These are phyloP conservation scores for Brassica hybrid DNA, from an alignment of 441 rosid species.

Conservation along the genomic window DNA sequence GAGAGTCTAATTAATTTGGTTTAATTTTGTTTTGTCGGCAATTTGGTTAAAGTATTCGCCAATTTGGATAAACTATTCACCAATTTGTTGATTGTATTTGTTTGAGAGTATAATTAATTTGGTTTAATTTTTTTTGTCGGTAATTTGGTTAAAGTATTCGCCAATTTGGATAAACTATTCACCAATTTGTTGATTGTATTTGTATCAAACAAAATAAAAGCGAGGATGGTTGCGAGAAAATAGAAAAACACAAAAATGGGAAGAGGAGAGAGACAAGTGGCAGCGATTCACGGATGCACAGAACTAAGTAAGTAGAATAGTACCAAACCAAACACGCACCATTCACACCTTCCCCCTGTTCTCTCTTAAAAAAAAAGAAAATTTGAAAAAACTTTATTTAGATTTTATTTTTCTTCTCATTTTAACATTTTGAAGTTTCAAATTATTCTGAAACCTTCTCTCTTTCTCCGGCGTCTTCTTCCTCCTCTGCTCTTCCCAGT, in stretches of 20 bases:
- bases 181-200: background rate
- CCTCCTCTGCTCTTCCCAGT: constrained; percentile 18
- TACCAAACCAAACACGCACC: constrained; percentile 38
- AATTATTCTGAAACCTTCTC: constrained; percentile 9
- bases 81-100: no score
- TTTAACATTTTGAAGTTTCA: constrained; percentile 45
- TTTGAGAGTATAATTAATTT: no score
- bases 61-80: no score
- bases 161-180: background rate
- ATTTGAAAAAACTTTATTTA: background rate
- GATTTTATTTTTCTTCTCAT: background rate
- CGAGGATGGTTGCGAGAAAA: background rate
- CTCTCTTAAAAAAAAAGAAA: background rate
- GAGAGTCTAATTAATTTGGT: no score
- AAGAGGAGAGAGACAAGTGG: constrained; percentile 35
- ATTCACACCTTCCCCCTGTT: background rate
- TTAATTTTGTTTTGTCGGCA: no score
- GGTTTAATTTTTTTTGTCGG: no score
- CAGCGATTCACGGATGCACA: constrained; percentile 43
- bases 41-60: no score
- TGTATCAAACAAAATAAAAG: background rate
- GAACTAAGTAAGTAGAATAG: constrained; percentile 26
- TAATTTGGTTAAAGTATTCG: background rate
- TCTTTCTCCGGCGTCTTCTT: constrained; percentile 17
- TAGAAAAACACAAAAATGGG: background rate